Percentiles rank a stretch among this genome's conserved stretches.
phyloP scores from a whole-genome alignment of 2,329 filamentous ascomycete species.

The Arthrobotrys pseudoclavata region DNA sequence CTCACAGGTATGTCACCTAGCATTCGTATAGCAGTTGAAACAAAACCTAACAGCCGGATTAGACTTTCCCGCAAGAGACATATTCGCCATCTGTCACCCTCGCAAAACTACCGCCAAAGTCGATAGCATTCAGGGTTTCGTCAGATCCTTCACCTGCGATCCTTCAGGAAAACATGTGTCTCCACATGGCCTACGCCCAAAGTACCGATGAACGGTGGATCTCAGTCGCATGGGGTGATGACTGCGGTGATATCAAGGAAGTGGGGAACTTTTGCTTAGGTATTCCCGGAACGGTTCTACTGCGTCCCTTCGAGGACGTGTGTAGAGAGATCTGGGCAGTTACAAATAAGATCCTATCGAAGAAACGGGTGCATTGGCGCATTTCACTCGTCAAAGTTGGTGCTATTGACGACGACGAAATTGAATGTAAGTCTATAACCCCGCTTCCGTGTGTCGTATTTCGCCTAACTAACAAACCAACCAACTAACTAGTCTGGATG shows the following conservation, averaged over 20 bases:
- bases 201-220: slow-evolving; percentile 84
- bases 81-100: slow-evolving; percentile 80
- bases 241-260: slow-evolving; percentile 78
- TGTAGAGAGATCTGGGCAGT: slow-evolving; percentile 82
- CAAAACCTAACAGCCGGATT: slow-evolving; percentile 65
- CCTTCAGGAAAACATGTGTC: slow-evolving; percentile 81
- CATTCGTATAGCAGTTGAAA: slow-evolving; percentile 39
- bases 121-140: slow-evolving; percentile 80
- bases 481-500: slow-evolving; percentile 37
- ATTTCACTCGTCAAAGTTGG: slow-evolving; percentile 80
- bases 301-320: slow-evolving; percentile 74
- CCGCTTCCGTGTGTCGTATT: background rate
- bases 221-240: slow-evolving; percentile 84
- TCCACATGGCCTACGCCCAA: slow-evolving; percentile 83
- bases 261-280: slow-evolving; percentile 80
- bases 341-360: slow-evolving; percentile 79
- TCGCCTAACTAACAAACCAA: slow-evolving; percentile 11
- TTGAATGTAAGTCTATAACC: slow-evolving; percentile 66
- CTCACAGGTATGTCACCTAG: slow-evolving; percentile 36
- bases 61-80: slow-evolving; percentile 70
- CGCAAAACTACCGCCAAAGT: slow-evolving; percentile 77
- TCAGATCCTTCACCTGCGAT: slow-evolving; percentile 78
- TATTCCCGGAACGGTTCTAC: slow-evolving; percentile 71
- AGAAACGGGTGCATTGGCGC: slow-evolving; percentile 80
- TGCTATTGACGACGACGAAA: slow-evolving; percentile 76